A percentile compares a stretch with the other conserved stretches of the same genome.
Conservation (phyloP, 371 early-diverging fungal genomes). For the Syncephalastrum racemosum region DNA sequence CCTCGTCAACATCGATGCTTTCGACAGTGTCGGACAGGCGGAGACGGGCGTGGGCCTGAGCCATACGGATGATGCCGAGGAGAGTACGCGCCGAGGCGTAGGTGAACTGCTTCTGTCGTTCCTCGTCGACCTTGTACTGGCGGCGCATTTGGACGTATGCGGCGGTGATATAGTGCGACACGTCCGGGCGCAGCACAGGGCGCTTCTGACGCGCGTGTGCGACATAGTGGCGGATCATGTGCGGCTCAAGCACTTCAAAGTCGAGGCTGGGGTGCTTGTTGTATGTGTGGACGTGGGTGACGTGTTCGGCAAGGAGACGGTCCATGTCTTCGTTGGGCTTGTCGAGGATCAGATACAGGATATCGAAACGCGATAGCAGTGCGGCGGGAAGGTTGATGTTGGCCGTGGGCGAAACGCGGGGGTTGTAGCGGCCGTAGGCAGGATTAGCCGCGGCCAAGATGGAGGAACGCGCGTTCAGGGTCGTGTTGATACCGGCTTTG, state of each 20-base stretch:
- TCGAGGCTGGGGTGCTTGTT: constrained; percentile 73
- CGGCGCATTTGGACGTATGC: constrained; percentile 84
- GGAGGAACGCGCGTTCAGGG: constrained; percentile 88
- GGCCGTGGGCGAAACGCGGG: constrained; percentile 74
- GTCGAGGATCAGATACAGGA: constrained; percentile 90
- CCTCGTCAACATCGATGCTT: constrained; percentile 92
- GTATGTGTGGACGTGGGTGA: constrained; percentile 89
- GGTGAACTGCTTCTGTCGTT: constrained; percentile 57
- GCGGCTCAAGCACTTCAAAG: constrained; percentile 65
- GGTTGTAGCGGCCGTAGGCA: constrained; percentile 84
- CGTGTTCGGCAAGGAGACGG: constrained; percentile 83
- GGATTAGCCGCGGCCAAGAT: constrained; percentile 94
- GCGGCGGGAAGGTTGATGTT: constrained; percentile 98
- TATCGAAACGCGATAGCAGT: constrained; percentile 96
- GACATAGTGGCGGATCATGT: constrained; percentile 84
- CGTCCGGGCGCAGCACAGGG: constrained; percentile 73
- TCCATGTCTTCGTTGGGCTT: constrained; percentile 75
- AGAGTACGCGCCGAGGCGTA: constrained; percentile 82
- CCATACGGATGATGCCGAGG: constrained; percentile 89
- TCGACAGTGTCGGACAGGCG: constrained; percentile 80
- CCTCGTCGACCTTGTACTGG: constrained; percentile 69
- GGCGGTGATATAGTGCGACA: constrained; percentile 85
- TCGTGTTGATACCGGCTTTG: constrained; percentile 95
- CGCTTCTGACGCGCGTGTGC: constrained; percentile 75
- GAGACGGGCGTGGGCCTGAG: constrained; percentile 89